These are phyloP conservation scores for Dryas drummondii DNA, from an alignment of 306 rosid genomes.

Conservation along the genomic window DNA sequence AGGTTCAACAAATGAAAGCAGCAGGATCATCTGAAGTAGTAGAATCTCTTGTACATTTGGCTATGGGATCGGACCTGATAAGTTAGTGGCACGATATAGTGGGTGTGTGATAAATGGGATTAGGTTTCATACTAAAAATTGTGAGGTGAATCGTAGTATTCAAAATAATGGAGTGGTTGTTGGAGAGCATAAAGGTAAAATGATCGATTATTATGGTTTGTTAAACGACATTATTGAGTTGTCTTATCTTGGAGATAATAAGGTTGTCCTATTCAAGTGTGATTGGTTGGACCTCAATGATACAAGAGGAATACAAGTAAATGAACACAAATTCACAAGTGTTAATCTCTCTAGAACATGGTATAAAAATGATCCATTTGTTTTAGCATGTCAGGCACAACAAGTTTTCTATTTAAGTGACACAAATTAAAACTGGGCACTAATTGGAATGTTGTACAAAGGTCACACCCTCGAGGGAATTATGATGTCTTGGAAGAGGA, in stretches of 20 bases:
- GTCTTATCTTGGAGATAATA: not conserved
- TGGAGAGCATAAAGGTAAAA: not conserved
- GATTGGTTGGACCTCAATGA: not conserved
- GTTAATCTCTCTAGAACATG: not conserved
- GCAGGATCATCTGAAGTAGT: not conserved
- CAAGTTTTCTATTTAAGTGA: not conserved
- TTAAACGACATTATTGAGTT: not conserved
- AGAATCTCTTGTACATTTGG: not conserved
- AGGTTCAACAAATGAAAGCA: not conserved
- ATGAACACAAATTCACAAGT: not conserved
- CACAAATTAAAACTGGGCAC: not conserved
- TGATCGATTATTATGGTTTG: not conserved
- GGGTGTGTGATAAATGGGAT: not conserved
- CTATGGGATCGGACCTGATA: not conserved
- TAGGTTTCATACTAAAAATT: too few relatives aligned
- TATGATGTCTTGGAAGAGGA: not conserved
- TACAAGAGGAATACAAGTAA: not conserved
- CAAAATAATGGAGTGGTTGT: constrained; percentile 1
- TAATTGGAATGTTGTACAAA: not conserved
- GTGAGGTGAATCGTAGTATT: not conserved
- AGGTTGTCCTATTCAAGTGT: not conserved
- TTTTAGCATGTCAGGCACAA: not conserved
- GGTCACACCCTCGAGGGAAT: not conserved
- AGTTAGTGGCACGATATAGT: too few relatives aligned
- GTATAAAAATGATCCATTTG: not conserved